These are phyloP conservation scores for Chenopodium quinoa DNA, from an alignment of 148 eudicot genomes.

Conservation along the genomic window DNA sequence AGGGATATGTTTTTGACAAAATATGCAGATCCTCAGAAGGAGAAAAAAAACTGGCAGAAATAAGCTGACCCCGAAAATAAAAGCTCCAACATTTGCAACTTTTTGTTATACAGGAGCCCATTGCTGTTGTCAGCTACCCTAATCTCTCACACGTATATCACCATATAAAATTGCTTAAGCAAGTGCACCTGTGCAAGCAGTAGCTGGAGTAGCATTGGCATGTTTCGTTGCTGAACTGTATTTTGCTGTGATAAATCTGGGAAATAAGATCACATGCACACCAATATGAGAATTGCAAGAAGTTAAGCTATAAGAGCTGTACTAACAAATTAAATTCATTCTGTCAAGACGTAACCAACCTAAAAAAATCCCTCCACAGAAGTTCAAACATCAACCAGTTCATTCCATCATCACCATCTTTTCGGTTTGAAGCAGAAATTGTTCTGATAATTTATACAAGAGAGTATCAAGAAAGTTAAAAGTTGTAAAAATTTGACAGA, in stretches of 20 bases:
- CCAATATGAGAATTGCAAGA: constrained; percentile 8
- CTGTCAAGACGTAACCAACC: constrained; percentile 39
- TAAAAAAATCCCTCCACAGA: constrained; percentile 99
- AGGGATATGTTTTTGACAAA: not conserved
- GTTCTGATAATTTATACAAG: constrained; percentile 43
- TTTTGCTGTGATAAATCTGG: constrained; percentile 91
- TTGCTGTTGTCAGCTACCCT: not conserved
- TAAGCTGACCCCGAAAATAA: constrained; percentile 6
- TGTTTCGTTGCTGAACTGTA: constrained; percentile 66
- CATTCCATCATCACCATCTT: constrained; percentile 73
- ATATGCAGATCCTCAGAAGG: not conserved
- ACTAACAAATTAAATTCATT: not conserved
- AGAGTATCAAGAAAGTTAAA: not conserved
- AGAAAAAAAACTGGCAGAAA: constrained; percentile 6
- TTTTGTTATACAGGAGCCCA: constrained; percentile 1
- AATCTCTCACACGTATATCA: not conserved
- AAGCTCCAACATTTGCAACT: not conserved
- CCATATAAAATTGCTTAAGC: constrained; percentile 33
- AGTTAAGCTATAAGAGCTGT: not conserved
- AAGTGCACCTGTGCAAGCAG: constrained; percentile 75
- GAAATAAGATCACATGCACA: constrained; percentile 2
- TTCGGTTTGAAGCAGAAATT: constrained; percentile 68
- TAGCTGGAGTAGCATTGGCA: constrained; percentile 57
- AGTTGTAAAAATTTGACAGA: not conserved
- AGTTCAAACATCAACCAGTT: constrained; percentile 96